Evolutionary conservation across 768 basidiomycete genomes (phyloP), one percentile per base, ranked within the genome.

Genomic region (Xanthoconium stramineum): DNA sequence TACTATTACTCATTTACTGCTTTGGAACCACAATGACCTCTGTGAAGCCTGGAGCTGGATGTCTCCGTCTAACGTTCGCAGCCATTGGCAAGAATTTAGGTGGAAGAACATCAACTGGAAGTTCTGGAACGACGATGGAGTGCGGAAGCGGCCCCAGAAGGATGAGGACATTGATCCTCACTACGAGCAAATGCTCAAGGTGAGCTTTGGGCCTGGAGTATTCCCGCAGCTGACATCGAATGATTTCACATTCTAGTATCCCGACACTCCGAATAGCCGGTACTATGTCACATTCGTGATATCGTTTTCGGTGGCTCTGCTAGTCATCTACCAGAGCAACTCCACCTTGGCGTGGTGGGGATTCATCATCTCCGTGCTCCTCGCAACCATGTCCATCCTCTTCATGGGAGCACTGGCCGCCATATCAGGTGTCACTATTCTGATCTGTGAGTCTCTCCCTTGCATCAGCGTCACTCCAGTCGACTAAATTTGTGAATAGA

Each of bases 11-110:
- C 81, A 83, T 57, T 74, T 83, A 14, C 53, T 77, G 5, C 53
- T 84, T 1, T 84, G 82, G 83, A 81, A 84, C 52, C 76, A 74
- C 2, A 74, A 78, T 40, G 81, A 83, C 48, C 72, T 84, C 33
- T 59, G 73, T 20, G 62, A 67, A 4, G 74, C 78, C 6, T 83
- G 82, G 80, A 60, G 52, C 36, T 83, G 81, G 81, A 60, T 75
- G 55, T 64, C 67, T 0, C 77, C 76, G 1, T 66, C 74, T 12
- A 50, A 57, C 8, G 14, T 70, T 52, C 28, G 20, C 17, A 69
- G 68, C 35, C 39, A 56, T 36, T 72, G 74, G 64, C 38, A 42
- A 48, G 51, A 50, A 17, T 48, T 58, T 24, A 53, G 19, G 19
- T 75, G 61, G 66, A 47, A 63, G 9, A 66, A 67, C 35, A 73